Percentiles rank a stretch among this genome's conserved stretches.
Conservation (phyloP, 228 moss, liverwort and hornwort genomes). For the Sphagnum magellanicum region DNA sequence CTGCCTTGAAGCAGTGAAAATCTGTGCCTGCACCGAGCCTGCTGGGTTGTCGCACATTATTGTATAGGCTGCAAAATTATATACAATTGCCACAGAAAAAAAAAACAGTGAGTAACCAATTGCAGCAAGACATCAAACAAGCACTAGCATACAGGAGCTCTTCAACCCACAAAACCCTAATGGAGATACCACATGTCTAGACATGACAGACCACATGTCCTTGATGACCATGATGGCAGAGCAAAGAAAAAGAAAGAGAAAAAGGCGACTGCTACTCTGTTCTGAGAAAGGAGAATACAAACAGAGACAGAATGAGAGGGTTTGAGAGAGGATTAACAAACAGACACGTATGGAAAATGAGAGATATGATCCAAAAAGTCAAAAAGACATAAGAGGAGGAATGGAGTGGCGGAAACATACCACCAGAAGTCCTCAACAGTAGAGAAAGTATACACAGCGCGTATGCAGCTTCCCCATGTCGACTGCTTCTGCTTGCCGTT, state of each 20-base stretch:
- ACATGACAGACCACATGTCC: neutral
- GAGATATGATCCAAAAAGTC: neutral
- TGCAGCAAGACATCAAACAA: neutral
- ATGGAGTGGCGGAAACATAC: constrained; percentile 9
- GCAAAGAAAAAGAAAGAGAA: neutral
- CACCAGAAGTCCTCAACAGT: constrained; percentile 44
- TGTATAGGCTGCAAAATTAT: constrained; percentile 19
- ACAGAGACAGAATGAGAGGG: neutral
- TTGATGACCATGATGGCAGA: neutral
- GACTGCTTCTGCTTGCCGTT: constrained; percentile 44
- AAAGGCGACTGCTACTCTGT: neutral
- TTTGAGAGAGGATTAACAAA: neutral
- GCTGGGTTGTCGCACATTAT: constrained; percentile 34
- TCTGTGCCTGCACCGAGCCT: constrained; percentile 29
- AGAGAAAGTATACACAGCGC: constrained; percentile 34
- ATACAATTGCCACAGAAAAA: neutral
- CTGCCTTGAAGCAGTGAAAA: constrained; percentile 41
- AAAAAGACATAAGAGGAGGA: neutral
- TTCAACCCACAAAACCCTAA: too few relatives aligned
- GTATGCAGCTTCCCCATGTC: constrained; percentile 46
- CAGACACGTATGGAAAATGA: neutral
- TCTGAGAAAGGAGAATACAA: neutral
- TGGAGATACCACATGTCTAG: too few relatives aligned
- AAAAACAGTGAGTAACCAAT: neutral
- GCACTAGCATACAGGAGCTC: too few relatives aligned